Conservation (phyloP, 2,329 filamentous ascomycete species). For the Atkinsonella hypoxylon region DNA sequence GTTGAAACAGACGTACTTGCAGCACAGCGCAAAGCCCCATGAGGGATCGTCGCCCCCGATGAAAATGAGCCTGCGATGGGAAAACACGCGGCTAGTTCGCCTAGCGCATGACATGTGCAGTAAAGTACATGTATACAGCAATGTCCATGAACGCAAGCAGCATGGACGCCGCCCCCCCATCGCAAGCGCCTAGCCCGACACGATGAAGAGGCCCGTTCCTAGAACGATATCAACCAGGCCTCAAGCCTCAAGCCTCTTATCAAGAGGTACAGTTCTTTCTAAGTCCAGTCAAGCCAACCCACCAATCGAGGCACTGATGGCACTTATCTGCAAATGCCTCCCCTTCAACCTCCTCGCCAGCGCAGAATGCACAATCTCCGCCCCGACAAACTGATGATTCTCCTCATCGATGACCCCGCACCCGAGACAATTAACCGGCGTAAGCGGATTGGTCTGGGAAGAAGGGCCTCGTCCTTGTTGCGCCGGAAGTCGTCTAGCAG, state of each 20-base stretch:
- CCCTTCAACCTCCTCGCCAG: conserved; percentile 68
- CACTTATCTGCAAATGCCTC: conserved; percentile 93
- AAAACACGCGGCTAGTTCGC: conserved; percentile 82
- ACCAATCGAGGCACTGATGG: conserved; percentile 85
- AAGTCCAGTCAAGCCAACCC: no score
- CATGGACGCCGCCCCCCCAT: conserved; percentile 63
- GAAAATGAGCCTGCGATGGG: conserved; percentile 89
- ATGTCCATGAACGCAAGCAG: conserved; percentile 66
- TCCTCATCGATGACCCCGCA: conserved; percentile 36
- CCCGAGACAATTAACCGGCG: conserved; percentile 18
- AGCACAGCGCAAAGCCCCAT: conserved; percentile 91
- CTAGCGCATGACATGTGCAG: conserved; percentile 81
- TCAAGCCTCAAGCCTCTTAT: no score
- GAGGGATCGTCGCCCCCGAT: conserved; percentile 89
- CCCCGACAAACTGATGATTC: conserved; percentile 44
- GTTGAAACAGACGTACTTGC: conserved; percentile 69
- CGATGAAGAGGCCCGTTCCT: conserved; percentile 69
- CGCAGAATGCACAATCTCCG: conserved; percentile 64
- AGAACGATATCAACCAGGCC: conserved; percentile 29
- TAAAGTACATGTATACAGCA: conserved; percentile 85
- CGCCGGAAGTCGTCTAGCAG: conserved; percentile 51
- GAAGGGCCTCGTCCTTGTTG: conserved; percentile 38
- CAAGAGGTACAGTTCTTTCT: no score
- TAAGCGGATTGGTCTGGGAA: conserved; percentile 32
- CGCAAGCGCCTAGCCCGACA: conserved; percentile 59